Evolutionary conservation across 2,329 filamentous ascomycete genomes (phyloP).

Genomic region (Didymella exigua): DNA sequence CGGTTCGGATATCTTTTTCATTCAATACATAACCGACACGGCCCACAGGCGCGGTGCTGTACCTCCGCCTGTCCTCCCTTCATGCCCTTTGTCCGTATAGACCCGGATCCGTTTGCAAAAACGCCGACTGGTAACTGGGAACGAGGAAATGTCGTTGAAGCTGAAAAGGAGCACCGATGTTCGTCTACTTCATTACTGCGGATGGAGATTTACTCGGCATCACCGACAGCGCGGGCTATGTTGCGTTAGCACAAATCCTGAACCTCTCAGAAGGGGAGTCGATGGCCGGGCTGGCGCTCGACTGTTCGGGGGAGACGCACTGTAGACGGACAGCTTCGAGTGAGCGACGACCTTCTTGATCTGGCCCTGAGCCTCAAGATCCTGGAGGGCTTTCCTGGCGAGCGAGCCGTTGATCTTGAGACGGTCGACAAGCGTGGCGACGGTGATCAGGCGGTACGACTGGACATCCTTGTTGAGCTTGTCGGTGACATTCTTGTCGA

Average conservation of each 20-base stretch:
- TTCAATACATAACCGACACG: constrained; percentile 46
- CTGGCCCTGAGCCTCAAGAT: constrained; percentile 96
- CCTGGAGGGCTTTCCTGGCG: constrained; percentile 84
- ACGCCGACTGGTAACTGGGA: constrained; percentile 44
- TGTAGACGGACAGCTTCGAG: constrained; percentile 99
- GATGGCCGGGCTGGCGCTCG: too few species aligned
- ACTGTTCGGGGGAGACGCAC: constrained; percentile 56
- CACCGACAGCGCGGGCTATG: constrained; percentile 47
- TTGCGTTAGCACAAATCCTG: constrained; percentile 21
- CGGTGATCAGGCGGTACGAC: constrained; percentile 98
- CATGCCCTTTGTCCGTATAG: constrained; percentile 40
- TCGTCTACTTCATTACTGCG: constrained; percentile 30
- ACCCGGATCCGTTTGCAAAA: constrained; percentile 42
- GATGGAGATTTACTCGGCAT: constrained; percentile 42
- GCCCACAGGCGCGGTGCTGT: constrained; percentile 31
- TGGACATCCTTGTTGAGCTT: constrained; percentile 99
- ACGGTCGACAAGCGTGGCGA: constrained; percentile 97
- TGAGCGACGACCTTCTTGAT: constrained; percentile 98
- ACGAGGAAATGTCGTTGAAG: constrained; percentile 44
- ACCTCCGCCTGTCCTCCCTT: constrained; percentile 38
- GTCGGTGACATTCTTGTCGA: constrained; percentile 97
- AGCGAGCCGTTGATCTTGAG: constrained; percentile 99
- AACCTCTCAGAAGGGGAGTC: background rate
- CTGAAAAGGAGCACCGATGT: constrained; percentile 35
- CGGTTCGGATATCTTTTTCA: constrained; percentile 42